Evolutionary conservation across 176 grass and related monocot species (phyloP), one percentile per base, ranked within the genome.

Genomic region (Eleusine coracana): DNA sequence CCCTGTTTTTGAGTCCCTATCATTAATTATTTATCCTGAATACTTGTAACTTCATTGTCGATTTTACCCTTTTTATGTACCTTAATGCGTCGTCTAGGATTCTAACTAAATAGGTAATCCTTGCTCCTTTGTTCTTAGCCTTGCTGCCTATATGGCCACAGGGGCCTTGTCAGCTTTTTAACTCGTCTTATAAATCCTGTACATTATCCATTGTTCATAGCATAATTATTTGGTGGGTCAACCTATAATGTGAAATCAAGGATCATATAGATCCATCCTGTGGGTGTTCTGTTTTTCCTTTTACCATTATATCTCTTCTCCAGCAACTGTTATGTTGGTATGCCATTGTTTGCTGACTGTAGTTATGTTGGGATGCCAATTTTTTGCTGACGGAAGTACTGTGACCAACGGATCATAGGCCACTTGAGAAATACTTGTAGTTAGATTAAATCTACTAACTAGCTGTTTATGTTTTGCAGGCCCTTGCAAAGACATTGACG

Each of bases 401-500:
- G 63, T 45, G 21, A 6, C 25, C 16, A 54, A 15, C 42, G 13
- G 21, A 6, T 18, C 16, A 54, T 21, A 55, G 20, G 1, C 1
- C n/a, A 52, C 46, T 36, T 27, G 65, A 71, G 37, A 49, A 83
- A 58, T 10, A 34, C 31, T 2, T 1, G 31, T 34, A 58, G 18
- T 46, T 25, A 59, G 18, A 14, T 15, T 69, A 59, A 13, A 73
- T 80, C 71, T 52, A 52, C 31, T 85, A 52, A 67, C 14, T 68
- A 49, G 70, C 1, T 79, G 15, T 82, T 79, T 67, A 65, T 6
- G 16, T 86, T 79, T 31, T 83, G n/a, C 86, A 94, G 92, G 92
- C 92, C 60, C 86, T 94, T 87, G 84, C 92, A 59, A 94, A 88
- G 75, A 90, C 92, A 76, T 76, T 94, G 70, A 94, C 80, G 0